Evolutionary conservation across 208 protist genomes (phyloP).

Genomic region (Trypanosomatidae sp.): DNA sequence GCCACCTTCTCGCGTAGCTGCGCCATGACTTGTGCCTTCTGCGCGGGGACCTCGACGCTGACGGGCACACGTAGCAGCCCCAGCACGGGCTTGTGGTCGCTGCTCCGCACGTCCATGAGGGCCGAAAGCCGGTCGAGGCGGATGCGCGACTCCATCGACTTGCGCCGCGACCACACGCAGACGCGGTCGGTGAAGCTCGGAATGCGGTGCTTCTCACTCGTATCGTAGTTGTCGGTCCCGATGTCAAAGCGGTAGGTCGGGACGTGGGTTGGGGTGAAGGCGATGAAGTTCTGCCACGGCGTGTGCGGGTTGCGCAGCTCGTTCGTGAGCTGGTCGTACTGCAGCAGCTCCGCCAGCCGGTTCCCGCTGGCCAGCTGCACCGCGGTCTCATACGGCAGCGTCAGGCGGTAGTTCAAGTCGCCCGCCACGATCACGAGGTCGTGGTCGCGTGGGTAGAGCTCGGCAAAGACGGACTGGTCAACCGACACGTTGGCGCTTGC

Average conservation of each 20-base stretch:
- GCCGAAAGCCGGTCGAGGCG: conserved; percentile 41
- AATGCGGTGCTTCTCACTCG: conserved; percentile 89
- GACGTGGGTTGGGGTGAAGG: conserved; percentile 64
- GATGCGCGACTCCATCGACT: conserved; percentile 40
- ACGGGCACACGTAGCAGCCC: too few species aligned
- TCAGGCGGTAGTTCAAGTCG: conserved; percentile 93
- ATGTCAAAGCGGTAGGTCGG: conserved; percentile 94
- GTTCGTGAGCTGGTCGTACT: conserved; percentile 79
- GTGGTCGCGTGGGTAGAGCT: conserved; percentile 76
- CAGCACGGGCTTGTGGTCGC: conserved; percentile 93
- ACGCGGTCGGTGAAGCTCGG: conserved; percentile 92
- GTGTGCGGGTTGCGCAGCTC: conserved; percentile 72
- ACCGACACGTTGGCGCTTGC: conserved; percentile 15
- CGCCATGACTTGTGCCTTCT: too few species aligned
- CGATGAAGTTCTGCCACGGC: conserved; percentile 76
- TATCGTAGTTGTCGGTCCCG: conserved; percentile 91
- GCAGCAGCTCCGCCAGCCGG: too few species aligned
- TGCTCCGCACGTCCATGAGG: conserved; percentile 58
- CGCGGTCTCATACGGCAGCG: conserved; percentile 75
- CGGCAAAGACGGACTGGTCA: conserved; percentile 26
- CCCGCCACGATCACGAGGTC: conserved; percentile 91
- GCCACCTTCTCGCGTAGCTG: too few species aligned
- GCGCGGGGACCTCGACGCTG: conserved; percentile 56
- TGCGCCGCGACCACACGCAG: conserved; percentile 55
- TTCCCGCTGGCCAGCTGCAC: too few species aligned